phyloP scores from a whole-genome alignment of 2,329 filamentous ascomycete genomes.

The Pseudopithomyces maydicus region DNA sequence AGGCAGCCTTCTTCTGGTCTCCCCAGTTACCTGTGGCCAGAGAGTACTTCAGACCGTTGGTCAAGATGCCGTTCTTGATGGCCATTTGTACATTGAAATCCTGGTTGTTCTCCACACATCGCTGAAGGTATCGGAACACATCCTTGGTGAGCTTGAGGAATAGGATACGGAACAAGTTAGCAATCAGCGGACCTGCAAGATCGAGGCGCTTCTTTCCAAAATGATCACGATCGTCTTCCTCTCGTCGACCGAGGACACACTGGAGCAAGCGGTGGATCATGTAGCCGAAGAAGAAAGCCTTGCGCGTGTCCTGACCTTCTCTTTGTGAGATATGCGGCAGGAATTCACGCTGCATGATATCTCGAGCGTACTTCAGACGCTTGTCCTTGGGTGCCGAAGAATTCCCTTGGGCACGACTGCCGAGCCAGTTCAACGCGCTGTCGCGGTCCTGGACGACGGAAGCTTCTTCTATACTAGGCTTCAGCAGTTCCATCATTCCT shows the following conservation, averaged over 20 bases:
- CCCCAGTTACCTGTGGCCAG: conserved; percentile 98
- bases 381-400: conserved; percentile 78
- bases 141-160: conserved; percentile 91
- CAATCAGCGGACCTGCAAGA: conserved; percentile 89
- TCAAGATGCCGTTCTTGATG: conserved; percentile 88
- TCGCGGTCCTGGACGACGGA: conserved; percentile 96
- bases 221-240: conserved; percentile 97
- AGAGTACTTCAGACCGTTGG: conserved; percentile 94
- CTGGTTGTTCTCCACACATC: conserved; percentile 85
- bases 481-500: conserved; percentile 96
- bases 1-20: conserved; percentile 97
- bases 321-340: conserved; percentile 94
- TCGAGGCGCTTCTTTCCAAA: conserved; percentile 99
- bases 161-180: conserved; percentile 92
- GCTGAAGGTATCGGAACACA: conserved; percentile 86
- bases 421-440: conserved; percentile 92
- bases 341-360: conserved; percentile 96
- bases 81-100: conserved; percentile 91
- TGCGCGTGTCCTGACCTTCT: conserved; percentile 92
- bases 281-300: conserved; percentile 97
- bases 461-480: conserved; percentile 95
- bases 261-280: conserved; percentile 97
- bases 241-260: conserved; percentile 87
- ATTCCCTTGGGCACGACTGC: conserved; percentile 80
- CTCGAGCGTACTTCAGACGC: conserved; percentile 88